A percentile compares a stretch with the other conserved stretches of the same genome.
Conservation (phyloP, 2,329 filamentous ascomycete species). For the Cladosporium sp. region DNA sequence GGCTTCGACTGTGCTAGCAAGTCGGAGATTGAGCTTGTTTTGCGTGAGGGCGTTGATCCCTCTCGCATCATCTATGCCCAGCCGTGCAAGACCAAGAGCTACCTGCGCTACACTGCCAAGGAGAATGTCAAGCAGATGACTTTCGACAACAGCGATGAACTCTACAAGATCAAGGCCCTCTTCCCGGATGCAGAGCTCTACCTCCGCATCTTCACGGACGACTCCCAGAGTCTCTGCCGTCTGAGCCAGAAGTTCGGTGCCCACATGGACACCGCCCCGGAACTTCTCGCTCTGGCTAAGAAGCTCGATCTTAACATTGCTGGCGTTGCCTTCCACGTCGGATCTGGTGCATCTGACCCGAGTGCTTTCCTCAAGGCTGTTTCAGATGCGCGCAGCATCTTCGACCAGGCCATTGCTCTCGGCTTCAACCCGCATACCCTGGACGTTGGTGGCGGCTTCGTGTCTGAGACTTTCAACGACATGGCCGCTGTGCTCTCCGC, state of each 20-base stretch:
- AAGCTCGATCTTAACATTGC: constrained; percentile 85
- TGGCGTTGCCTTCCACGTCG: constrained; percentile 96
- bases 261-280: constrained; percentile 75
- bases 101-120: constrained; percentile 84
- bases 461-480: constrained; percentile 82
- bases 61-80: constrained; percentile 97
- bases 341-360: constrained; percentile 94
- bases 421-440: constrained; percentile 84
- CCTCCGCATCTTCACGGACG: constrained; percentile 92
- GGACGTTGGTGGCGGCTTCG: constrained; percentile 93
- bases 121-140: constrained; percentile 96
- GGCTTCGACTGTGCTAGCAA: constrained; percentile 99
- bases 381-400: constrained; percentile 81
- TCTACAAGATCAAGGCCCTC: constrained; percentile 94
- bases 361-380: constrained; percentile 87
- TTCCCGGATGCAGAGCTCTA: constrained; percentile 88
- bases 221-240: constrained; percentile 89
- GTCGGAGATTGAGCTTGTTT: constrained; percentile 89
- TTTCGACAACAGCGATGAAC: constrained; percentile 96
- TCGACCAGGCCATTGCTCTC: constrained; percentile 75
- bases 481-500: constrained; percentile 80
- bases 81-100: constrained; percentile 99
- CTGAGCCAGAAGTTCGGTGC: constrained; percentile 98
- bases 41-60: constrained; percentile 78
- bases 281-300: constrained; percentile 76